Evolutionary conservation across 2,329 filamentous ascomycete species (phyloP), one percentile per base, ranked within the genome.

Genomic region (Cladosporium sp.): DNA sequence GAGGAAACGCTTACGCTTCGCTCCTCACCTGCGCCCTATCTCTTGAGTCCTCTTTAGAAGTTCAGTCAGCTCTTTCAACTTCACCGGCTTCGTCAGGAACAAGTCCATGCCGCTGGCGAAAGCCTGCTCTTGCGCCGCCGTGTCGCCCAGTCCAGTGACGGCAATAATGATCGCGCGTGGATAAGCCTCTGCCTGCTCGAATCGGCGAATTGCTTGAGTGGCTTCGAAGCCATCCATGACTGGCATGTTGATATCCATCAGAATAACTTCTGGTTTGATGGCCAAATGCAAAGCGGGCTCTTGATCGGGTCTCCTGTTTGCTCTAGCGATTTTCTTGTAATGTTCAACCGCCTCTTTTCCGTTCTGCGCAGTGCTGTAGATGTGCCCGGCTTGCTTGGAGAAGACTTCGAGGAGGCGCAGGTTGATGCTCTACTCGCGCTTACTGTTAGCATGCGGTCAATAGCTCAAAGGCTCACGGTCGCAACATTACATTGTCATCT

Each of bases 291-390:
- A 28, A 6, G 22, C 13, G 5, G 9, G 49, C 24, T 20, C 39
- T 58, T 3, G 3, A 15, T 19, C 25, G 22, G 15, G 9, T 13
- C 3, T 8, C 3, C 15, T n/a, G 12, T 28, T 15, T 32, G 15
- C 15, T 2, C n/a, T n/a, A 15, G 40, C 22, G 15, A 52, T 58
- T 34, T 62, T 40, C 37, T 75, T 71, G 57, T 77, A 78, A 28
- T 67, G 68, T 6, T 78, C 68, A 0, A 82, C 74, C 2, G 80
- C 80, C 64, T 80, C 74, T 1, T 76, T 70, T 6, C 80, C 80
- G 60, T 82, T 74, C 20, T 66, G 67, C 1, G 79, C 80, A 13
- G 73, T 74, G n/a, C 74, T 70, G 3, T 70, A 68, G n/a, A 68
- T 72, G 3, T 75, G 74, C 2, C 74, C 71, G 4, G 74, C 65